Conservation (phyloP, 2,329 filamentous ascomycete genomes). For the Byssoonygena ceratinophila region DNA sequence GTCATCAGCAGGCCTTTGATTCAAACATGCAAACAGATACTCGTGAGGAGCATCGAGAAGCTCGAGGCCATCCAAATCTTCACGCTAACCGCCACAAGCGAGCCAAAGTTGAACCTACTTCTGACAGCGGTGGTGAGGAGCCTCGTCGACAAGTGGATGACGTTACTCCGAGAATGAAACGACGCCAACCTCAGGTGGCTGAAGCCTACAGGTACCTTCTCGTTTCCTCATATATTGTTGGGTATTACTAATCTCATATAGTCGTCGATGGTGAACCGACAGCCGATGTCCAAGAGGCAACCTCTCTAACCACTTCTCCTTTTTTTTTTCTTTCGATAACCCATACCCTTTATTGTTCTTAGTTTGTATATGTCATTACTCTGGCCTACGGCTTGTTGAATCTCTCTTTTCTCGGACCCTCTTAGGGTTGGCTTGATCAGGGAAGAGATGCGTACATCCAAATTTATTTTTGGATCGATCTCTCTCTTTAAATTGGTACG, state of each 20-base stretch:
- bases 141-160: constrained; percentile 27
- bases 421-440: background rate
- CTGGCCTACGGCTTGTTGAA: constrained; percentile 2
- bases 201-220: constrained; percentile 30
- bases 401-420: background rate
- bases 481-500: background rate
- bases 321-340: constrained; percentile 14
- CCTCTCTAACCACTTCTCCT: background rate
- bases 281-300: background rate
- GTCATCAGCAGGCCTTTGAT: background rate
- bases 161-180: constrained; percentile 25
- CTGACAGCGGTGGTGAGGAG: constrained; percentile 19
- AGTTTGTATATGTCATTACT: background rate
- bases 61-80: constrained; percentile 5
- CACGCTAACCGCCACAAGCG: constrained; percentile 15
- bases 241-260: constrained; percentile 17
- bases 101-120: constrained; percentile 15
- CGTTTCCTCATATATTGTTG: background rate
- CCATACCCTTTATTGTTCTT: constrained; percentile 16
- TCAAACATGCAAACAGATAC: background rate
- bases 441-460: constrained; percentile 6
- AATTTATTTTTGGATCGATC: constrained; percentile 11
- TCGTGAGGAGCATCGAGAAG: background rate
- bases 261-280: constrained; percentile 33
- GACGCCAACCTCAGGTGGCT: constrained; percentile 31